These are phyloP conservation scores for Paratinospora sagittata DNA, from an alignment of 164 flowering plant species.

Conservation along the genomic window DNA sequence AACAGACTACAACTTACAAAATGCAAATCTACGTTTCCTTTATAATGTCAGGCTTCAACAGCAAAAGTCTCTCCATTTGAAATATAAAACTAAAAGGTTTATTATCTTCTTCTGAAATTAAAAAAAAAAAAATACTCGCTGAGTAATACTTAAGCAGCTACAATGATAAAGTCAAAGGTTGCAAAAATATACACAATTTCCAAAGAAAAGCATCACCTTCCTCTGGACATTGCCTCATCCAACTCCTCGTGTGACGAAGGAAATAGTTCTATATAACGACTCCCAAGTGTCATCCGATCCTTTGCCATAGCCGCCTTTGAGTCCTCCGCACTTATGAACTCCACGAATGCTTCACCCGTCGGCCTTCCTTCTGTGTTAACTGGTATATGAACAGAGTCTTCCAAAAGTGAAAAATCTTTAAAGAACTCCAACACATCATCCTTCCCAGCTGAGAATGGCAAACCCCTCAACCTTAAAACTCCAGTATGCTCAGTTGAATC, in stretches of 20 bases:
- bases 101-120: not conserved
- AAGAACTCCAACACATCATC: conserved; percentile 81
- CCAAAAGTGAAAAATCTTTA: conserved; percentile 62
- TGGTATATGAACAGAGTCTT: conserved; percentile 55
- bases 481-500: conserved; percentile 69
- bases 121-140: not conserved
- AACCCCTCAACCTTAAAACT: conserved; percentile 71
- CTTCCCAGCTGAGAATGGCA: conserved; percentile 80
- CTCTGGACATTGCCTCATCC: conserved; percentile 64
- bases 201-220: conserved; percentile 36
- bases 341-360: conserved; percentile 87
- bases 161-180: not conserved
- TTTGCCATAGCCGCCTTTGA: conserved; percentile 84
- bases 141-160: not conserved
- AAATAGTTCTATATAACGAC: conserved; percentile 85
- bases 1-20: not conserved
- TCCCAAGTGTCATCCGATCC: conserved; percentile 82
- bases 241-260: conserved; percentile 67
- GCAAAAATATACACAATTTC: not conserved
- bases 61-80: not conserved
- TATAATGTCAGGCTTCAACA: not conserved
- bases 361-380: conserved; percentile 68
- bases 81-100: not conserved
- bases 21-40: not conserved
- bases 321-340: conserved; percentile 68